phyloP scores from a whole-genome alignment of 768 basidiomycete genomes.

The Coprinopsis sp. region DNA sequence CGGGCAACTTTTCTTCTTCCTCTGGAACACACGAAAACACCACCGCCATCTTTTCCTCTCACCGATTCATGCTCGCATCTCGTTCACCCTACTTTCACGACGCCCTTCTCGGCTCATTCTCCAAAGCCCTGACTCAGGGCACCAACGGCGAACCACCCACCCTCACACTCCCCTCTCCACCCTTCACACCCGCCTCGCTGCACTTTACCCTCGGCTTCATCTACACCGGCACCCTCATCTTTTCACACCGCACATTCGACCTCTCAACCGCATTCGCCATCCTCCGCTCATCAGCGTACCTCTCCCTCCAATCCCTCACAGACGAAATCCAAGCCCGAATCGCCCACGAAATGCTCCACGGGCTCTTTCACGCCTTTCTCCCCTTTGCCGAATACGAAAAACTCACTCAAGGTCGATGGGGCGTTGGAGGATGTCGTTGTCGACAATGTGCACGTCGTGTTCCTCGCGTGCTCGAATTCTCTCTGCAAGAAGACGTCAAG shows the following conservation, averaged over 20 bases:
- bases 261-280: conserved; percentile 89
- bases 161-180: conserved; percentile 79
- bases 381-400: conserved; percentile 76
- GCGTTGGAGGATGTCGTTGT: conserved; percentile 79
- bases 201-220: conserved; percentile 94
- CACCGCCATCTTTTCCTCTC: conserved; percentile 84
- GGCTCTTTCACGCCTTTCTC: conserved; percentile 80
- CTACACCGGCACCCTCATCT: conserved; percentile 90
- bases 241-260: conserved; percentile 91
- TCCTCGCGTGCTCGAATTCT: conserved; percentile 81
- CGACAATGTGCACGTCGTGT: conserved; percentile 77
- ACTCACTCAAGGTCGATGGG: conserved; percentile 74
- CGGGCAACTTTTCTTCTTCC: conserved; percentile 59
- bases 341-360: conserved; percentile 85
- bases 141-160: conserved; percentile 42
- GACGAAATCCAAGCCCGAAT: conserved; percentile 81
- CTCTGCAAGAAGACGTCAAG: conserved; percentile 69
- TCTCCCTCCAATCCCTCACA: conserved; percentile 66
- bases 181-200: conserved; percentile 90
- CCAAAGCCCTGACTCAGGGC: conserved; percentile 16
- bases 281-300: conserved; percentile 77
- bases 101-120: conserved; percentile 69
- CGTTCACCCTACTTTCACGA: conserved; percentile 84
- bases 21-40: conserved; percentile 52
- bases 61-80: conserved; percentile 89